Evolutionary conservation across 2,329 filamentous ascomycete genomes (phyloP), one percentile per base, ranked within the genome.

Genomic region (Fusarium sp.): DNA sequence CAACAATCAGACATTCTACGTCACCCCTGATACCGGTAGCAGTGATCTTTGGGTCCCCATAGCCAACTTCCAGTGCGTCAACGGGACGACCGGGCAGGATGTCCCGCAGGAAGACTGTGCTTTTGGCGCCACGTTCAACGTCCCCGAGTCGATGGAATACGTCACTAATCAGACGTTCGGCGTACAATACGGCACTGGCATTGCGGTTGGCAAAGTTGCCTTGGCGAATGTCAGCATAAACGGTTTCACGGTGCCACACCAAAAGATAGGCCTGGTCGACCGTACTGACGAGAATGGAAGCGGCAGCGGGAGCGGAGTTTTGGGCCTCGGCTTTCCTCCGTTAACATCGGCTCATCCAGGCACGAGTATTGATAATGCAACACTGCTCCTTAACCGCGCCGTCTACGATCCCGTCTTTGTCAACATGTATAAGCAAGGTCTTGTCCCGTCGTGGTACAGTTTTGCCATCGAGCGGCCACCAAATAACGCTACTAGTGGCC

Each of bases 161-260:
- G 34, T 66, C 44, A 28, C 51, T 31, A 60, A 69, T 39, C 71
- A 73, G 89, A 71, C 66, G 2, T 71, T 73, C 39, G 68, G 62
- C 15, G 60, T 73, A 3, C 43, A 62, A n/a, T 67, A 72, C n/a
- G 71, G 71, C 6, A 69, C 65, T 1, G 72, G 72, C 7, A 70
- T 74, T 43, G 56, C 64, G 1, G 6, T 71, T 6, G 72, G 73
- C 4, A 68, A 55, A 12, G 37, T 76, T 4, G 72, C 36, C 5
- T 41, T 59, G 40, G 62, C 62, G 7, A 41, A 69, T 10, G 66
- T 75, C 30, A 70, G 68, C 1, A 16, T 75, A 3, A 65, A 41
- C 8, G 69, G 78, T 31, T 60, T 72, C 56, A 71, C 68, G 0
- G 65, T 74, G 3, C 23, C 53, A 1, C 23, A 56, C 1, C 70